A percentile compares a stretch with the other conserved stretches of the same genome.
phyloP scores from a whole-genome alignment of 225 moss, liverwort and hornwort genomes.

The Marchantia polymorpha region DNA sequence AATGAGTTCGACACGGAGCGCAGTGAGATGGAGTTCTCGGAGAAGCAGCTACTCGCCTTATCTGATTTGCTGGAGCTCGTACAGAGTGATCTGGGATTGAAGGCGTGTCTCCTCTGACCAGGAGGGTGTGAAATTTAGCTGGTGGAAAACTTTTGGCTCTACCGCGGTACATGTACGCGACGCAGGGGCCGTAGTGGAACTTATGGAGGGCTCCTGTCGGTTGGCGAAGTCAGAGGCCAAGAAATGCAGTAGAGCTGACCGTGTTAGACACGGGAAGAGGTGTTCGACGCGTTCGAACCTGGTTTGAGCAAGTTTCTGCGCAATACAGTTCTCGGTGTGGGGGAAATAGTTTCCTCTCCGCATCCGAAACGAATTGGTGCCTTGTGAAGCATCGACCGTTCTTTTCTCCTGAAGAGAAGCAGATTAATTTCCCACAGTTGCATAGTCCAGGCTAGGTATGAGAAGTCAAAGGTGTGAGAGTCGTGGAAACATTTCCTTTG shows the following conservation, averaged over 20 bases:
- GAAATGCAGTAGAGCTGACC: neutral
- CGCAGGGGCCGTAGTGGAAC: neutral
- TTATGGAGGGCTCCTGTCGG: neutral
- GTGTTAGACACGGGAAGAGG: neutral
- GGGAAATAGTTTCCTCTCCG: slow-evolving; percentile 5
- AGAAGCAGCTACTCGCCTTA: slow-evolving; percentile 6
- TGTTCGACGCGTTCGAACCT: neutral
- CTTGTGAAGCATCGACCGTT: neutral
- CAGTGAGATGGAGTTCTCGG: neutral
- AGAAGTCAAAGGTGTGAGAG: slow-evolving; percentile 1
- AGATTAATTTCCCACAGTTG: neutral
- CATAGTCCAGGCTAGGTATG: slow-evolving; percentile 21
- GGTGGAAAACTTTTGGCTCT: neutral
- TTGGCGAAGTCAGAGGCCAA: neutral
- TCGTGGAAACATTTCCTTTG: slow-evolving; percentile 1
- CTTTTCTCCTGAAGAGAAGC: neutral
- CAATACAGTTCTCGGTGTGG: neutral
- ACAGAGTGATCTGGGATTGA: neutral
- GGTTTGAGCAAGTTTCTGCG: neutral
- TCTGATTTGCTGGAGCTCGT: neutral
- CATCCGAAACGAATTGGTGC: slow-evolving; percentile 9
- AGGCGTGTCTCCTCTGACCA: neutral
- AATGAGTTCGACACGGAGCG: neutral
- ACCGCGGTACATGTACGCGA: neutral
- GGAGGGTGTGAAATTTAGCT: neutral